A percentile compares a stretch with the other conserved stretches of the same genome.
Conservation (phyloP, 306 rosid genomes). For the Vigna radiata region DNA sequence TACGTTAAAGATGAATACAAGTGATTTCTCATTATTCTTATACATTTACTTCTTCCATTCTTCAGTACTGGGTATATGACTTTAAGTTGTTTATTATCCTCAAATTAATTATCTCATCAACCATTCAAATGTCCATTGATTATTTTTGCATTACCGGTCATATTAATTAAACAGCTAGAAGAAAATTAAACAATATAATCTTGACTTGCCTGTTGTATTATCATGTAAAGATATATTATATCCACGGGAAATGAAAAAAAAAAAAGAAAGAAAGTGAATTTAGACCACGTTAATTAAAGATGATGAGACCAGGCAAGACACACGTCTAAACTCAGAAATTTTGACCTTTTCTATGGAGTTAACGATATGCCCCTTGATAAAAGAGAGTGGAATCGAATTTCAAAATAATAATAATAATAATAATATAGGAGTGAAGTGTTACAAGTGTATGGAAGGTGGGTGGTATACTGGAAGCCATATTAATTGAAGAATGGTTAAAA, state of each 20-base stretch:
- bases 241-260: too few species aligned
- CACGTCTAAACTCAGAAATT: not conserved
- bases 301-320: not conserved
- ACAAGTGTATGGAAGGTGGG: slow-evolving; percentile 27
- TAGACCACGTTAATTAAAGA: too few species aligned
- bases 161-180: not conserved
- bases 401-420: not conserved
- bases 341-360: not conserved
- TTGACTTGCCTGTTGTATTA: not conserved
- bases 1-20: not conserved
- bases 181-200: not conserved
- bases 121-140: not conserved
- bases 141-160: not conserved
- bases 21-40: not conserved
- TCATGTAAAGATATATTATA: too few species aligned
- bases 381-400: not conserved
- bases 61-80: not conserved
- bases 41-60: not conserved
- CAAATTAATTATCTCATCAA: too few species aligned
- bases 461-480: slow-evolving; percentile 23
- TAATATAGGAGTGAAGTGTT: not conserved
- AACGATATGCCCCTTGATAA: not conserved
- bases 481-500: slow-evolving; percentile 10
- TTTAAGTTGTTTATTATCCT: not conserved
- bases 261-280: too few species aligned